These are phyloP conservation scores for Arabidopsis lyrata DNA, from an alignment of 441 rosid genomes.

Conservation along the genomic window DNA sequence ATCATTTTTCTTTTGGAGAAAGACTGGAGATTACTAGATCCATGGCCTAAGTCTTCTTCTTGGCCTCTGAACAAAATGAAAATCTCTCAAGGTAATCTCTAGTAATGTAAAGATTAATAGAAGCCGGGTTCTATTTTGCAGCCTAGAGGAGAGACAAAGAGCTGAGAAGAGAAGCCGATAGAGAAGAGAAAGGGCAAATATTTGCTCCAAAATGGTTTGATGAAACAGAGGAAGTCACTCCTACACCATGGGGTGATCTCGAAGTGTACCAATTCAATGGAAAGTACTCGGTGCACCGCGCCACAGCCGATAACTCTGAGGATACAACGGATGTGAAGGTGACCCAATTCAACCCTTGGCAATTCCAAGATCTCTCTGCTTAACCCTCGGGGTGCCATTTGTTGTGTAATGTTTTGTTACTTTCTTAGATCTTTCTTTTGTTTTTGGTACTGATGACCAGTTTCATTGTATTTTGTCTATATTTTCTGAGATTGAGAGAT, in stretches of 20 bases:
- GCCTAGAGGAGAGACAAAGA: constrained; percentile 97
- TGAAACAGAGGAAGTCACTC: constrained; percentile 65
- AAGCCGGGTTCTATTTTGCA: constrained; percentile 25
- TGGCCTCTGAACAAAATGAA: too few relatives aligned
- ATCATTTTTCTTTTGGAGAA: constrained; percentile 8
- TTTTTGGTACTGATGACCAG: constrained; percentile 2
- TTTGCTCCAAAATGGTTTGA: constrained; percentile 90
- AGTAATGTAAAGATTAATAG: constrained; percentile 8
- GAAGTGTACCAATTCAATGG: constrained; percentile 88
- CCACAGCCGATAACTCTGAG: constrained; percentile 58
- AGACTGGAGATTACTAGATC: neutral
- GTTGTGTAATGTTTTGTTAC: neutral
- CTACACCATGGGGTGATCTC: constrained; percentile 99
- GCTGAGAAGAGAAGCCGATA: constrained; percentile 76
- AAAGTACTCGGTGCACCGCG: constrained; percentile 70
- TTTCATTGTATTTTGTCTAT: neutral
- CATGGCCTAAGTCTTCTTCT: too few relatives aligned
- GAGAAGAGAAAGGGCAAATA: constrained; percentile 69
- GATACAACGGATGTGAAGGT: constrained; percentile 51
- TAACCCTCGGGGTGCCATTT: too few relatives aligned
- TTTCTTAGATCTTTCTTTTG: neutral
- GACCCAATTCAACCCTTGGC: constrained; percentile 76
- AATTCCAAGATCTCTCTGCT: constrained; percentile 56
- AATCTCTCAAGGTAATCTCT: too few relatives aligned
- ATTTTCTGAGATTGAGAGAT: too few relatives aligned